phyloP scores from a whole-genome alignment of 2,329 filamentous ascomycete genomes.

The Apiospora koreana region DNA sequence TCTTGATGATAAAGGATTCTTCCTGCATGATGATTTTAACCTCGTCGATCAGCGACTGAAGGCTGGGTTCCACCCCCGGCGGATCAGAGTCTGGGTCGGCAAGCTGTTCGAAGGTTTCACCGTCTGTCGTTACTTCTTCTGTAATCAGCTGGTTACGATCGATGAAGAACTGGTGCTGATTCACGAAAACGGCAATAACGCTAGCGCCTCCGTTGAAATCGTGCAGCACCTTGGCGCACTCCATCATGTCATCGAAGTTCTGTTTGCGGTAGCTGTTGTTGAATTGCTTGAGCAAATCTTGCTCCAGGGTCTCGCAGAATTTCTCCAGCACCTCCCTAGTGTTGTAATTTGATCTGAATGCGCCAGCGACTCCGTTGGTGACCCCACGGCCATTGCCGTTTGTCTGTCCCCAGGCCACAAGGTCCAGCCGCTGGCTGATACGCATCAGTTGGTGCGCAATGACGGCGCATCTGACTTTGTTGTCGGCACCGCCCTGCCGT shows the following conservation, averaged over 20 bases:
- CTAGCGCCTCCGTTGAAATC: conserved; percentile 96
- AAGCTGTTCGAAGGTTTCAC: conserved; percentile 83
- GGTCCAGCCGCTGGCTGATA: conserved; percentile 89
- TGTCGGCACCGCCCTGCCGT: conserved; percentile 80
- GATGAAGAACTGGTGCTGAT: conserved; percentile 99
- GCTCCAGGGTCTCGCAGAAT: conserved; percentile 93
- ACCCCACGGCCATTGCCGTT: conserved; percentile 56
- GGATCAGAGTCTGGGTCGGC: conserved; percentile 93
- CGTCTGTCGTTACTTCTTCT: conserved; percentile 77
- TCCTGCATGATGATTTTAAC: conserved; percentile 95
- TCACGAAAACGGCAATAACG: conserved; percentile 94
- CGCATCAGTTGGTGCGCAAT: conserved; percentile 92
- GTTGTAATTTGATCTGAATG: conserved; percentile 54
- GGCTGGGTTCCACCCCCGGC: conserved; percentile 84
- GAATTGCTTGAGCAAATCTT: conserved; percentile 93
- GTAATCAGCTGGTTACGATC: conserved; percentile 89
- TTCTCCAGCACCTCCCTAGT: conserved; percentile 93
- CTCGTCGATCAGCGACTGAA: conserved; percentile 91
- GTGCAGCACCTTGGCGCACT: conserved; percentile 89
- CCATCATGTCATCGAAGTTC: conserved; percentile 97
- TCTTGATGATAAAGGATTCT: conserved; percentile 94
- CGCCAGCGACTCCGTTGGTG: conserved; percentile 47
- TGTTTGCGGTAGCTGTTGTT: conserved; percentile 94
- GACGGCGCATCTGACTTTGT: conserved; percentile 90
- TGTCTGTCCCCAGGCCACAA: conserved; percentile 67